These are phyloP conservation scores for Cucumis cinereus DNA, from an alignment of 306 rosid species.

Conservation along the genomic window DNA sequence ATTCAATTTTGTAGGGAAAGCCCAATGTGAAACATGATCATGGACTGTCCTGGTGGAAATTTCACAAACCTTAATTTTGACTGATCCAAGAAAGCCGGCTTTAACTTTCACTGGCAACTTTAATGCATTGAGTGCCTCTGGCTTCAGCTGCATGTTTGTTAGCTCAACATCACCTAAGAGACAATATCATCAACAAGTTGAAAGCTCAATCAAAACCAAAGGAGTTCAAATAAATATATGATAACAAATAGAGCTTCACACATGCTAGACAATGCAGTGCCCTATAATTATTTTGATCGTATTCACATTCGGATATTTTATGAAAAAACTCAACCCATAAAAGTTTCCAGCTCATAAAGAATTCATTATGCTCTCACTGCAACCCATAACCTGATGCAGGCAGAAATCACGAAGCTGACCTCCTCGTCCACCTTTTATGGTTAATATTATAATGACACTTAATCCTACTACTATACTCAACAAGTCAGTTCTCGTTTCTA, in stretches of 20 bases:
- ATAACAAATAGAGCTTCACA: background rate
- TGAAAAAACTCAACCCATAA: background rate
- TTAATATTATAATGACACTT: background rate
- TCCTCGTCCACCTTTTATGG: background rate
- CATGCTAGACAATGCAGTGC: background rate
- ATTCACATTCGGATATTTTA: background rate
- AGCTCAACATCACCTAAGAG: conserved; percentile 95
- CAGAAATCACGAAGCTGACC: background rate
- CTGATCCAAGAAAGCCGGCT: conserved; percentile 98
- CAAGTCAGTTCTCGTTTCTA: background rate
- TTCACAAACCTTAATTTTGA: conserved; percentile 80
- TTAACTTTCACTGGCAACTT: conserved; percentile 96
- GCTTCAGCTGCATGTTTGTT: conserved; percentile 97
- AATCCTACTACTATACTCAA: background rate
- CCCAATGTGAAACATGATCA: background rate
- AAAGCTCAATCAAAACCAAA: conserved; percentile 9
- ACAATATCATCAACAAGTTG: conserved; percentile 3
- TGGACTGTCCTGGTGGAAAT: background rate
- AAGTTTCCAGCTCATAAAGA: background rate
- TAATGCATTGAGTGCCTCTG: conserved; percentile 93
- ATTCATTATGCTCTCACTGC: background rate
- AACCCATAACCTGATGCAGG: background rate
- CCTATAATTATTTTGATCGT: background rate
- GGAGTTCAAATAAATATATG: background rate
- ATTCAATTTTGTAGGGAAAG: background rate